Percentiles rank a stretch among this genome's conserved stretches.
Conservation (phyloP, 108 stramenopile species). For the Nitzschia sp. region DNA sequence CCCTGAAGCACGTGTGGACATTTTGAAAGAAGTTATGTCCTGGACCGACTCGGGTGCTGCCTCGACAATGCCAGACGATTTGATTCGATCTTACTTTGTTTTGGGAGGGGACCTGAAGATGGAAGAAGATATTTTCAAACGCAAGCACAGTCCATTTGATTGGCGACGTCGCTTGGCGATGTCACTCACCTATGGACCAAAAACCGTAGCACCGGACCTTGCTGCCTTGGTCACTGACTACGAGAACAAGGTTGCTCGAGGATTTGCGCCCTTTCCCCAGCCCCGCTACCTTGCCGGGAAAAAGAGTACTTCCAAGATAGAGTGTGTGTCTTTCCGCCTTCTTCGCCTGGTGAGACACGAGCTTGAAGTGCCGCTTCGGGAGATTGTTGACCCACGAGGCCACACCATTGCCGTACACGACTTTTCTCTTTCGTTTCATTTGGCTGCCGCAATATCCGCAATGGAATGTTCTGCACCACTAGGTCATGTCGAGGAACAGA, state of each 20-base stretch:
- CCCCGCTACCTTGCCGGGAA: constrained; percentile 26
- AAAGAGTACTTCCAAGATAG: constrained; percentile 6
- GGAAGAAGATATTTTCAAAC: constrained; percentile 53
- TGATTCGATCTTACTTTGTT: constrained; percentile 55
- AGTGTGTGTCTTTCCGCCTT: constrained; percentile 56
- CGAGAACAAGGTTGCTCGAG: constrained; percentile 42
- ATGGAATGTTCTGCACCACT: constrained; percentile 35
- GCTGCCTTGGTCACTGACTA: constrained; percentile 49
- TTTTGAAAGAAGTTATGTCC: constrained; percentile 35
- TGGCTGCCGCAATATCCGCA: constrained; percentile 57
- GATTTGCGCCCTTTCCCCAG: constrained; percentile 55
- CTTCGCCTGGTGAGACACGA: constrained; percentile 34
- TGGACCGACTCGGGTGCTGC: constrained; percentile 50
- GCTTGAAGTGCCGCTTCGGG: constrained; percentile 2
- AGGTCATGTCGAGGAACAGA: constrained; percentile 41
- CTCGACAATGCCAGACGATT: constrained; percentile 26
- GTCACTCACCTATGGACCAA: constrained; percentile 38
- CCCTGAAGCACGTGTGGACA: constrained; percentile 28
- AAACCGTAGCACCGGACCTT: constrained; percentile 22
- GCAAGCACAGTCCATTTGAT: constrained; percentile 41
- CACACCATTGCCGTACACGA: constrained; percentile 19
- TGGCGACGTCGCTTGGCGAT: constrained; percentile 79
- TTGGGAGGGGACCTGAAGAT: constrained; percentile 50
- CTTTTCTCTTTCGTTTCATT: constrained; percentile 41
- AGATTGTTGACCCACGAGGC: constrained; percentile 28